These are phyloP conservation scores for Jimgerdemannia flammicorona DNA, from an alignment of 192 early-diverging fungal genomes.

Conservation along the genomic window DNA sequence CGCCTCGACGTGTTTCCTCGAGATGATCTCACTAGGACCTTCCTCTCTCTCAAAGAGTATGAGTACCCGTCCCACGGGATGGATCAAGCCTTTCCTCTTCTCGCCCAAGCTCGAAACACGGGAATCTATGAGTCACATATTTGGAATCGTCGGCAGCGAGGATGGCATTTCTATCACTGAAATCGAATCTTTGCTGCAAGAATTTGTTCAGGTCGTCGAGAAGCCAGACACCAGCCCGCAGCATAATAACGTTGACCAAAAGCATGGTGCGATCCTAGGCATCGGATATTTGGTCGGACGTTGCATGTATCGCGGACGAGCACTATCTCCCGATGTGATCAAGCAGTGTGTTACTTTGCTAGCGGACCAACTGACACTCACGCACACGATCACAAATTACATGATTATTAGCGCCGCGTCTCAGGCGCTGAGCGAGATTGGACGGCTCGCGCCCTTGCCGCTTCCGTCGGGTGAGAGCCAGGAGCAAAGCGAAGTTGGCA, in stretches of 20 bases:
- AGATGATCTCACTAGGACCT: slow-evolving; percentile 67
- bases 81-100: slow-evolving; percentile 47
- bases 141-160: slow-evolving; percentile 70
- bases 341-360: slow-evolving; percentile 34
- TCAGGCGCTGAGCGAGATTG: slow-evolving; percentile 68
- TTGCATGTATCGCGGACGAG: slow-evolving; percentile 52
- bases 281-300: slow-evolving; percentile 70
- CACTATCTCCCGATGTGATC: slow-evolving; percentile 30
- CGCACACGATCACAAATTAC: slow-evolving; percentile 33
- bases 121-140: slow-evolving; percentile 58
- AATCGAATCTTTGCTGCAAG: slow-evolving; percentile 12
- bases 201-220: slow-evolving; percentile 18
- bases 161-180: slow-evolving; percentile 9
- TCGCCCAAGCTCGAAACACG: slow-evolving; percentile 64
- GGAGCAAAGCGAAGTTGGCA: not conserved
- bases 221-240: slow-evolving; percentile 15
- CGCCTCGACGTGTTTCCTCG: slow-evolving; percentile 59
- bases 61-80: not conserved
- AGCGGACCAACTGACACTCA: slow-evolving; percentile 40
- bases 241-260: slow-evolving; percentile 39
- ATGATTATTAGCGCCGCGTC: slow-evolving; percentile 58
- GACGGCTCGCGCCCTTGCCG: slow-evolving; percentile 51
- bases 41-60: slow-evolving; percentile 41
- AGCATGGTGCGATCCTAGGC: slow-evolving; percentile 64
- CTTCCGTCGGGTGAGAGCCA: slow-evolving; percentile 7